These are phyloP conservation scores for Camellia lanceoleosa DNA, from an alignment of 148 eudicot genomes.

Conservation along the genomic window DNA sequence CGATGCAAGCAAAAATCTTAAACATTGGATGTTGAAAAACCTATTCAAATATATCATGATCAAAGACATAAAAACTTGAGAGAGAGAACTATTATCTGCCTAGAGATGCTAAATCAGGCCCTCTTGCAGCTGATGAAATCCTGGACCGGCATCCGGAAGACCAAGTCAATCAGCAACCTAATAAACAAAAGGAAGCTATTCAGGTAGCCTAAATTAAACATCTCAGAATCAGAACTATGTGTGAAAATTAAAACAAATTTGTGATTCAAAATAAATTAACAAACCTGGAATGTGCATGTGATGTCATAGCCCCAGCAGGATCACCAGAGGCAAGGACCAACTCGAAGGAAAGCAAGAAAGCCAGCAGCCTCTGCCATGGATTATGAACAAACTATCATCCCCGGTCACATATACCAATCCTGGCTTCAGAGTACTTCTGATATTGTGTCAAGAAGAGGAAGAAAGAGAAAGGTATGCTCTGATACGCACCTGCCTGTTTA, in stretches of 20 bases:
- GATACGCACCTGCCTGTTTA: not conserved
- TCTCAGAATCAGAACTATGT: not conserved
- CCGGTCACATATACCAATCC: constrained; percentile 74
- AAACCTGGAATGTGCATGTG: constrained; percentile 7
- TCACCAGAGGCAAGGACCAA: constrained; percentile 30
- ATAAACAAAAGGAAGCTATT: constrained; percentile 31
- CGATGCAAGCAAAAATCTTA: not conserved
- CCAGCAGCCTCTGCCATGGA: constrained; percentile 53
- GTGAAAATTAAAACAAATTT: not conserved
- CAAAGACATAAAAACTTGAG: not conserved
- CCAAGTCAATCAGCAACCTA: constrained; percentile 37
- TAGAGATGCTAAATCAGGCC: constrained; percentile 14
- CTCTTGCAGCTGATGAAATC: constrained; percentile 41
- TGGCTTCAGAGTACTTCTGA: constrained; percentile 84
- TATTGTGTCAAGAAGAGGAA: constrained; percentile 48
- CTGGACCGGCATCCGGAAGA: constrained; percentile 41
- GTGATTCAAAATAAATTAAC: not conserved
- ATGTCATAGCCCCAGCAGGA: constrained; percentile 27
- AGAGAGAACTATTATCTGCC: not conserved
- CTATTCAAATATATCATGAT: not conserved
- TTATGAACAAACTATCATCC: constrained; percentile 70
- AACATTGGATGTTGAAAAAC: not conserved
- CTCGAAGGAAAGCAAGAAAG: constrained; percentile 51
- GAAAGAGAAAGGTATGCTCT: constrained; percentile 51
- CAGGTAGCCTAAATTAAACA: constrained; percentile 33